Conservation (phyloP, 108 stramenopile species). For the Mediolabrus comicus region DNA sequence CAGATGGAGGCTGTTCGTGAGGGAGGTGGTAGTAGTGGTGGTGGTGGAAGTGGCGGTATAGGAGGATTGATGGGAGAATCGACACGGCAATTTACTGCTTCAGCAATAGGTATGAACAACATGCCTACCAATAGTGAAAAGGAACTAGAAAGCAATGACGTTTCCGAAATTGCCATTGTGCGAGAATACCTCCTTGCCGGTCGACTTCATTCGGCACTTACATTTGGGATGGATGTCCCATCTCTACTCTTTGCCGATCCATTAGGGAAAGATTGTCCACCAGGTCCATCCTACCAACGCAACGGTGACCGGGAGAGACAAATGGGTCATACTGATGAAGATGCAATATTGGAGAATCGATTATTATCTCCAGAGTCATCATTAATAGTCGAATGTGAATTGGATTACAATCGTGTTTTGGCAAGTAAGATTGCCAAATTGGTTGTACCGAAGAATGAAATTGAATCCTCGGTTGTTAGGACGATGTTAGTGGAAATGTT, state of each 20-base stretch:
- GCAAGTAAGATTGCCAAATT: slow-evolving; percentile 62
- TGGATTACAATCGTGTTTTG: slow-evolving; percentile 84
- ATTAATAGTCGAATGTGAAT: slow-evolving; percentile 70
- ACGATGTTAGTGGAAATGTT: slow-evolving; percentile 74
- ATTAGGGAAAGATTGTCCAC: slow-evolving; percentile 59
- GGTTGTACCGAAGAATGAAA: slow-evolving; percentile 59
- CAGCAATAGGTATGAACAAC: not conserved
- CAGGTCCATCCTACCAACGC: slow-evolving; percentile 25
- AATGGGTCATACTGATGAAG: slow-evolving; percentile 46
- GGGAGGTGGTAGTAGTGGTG: not conserved
- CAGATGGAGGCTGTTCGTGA: slow-evolving; percentile 16
- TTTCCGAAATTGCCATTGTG: slow-evolving; percentile 70
- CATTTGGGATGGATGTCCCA: slow-evolving; percentile 88
- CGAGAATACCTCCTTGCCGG: slow-evolving; percentile 77
- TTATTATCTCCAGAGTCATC: slow-evolving; percentile 51
- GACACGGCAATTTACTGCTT: not conserved
- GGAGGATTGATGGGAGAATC: not conserved
- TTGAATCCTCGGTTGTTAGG: slow-evolving; percentile 58
- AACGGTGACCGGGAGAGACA: slow-evolving; percentile 23
- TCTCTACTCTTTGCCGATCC: slow-evolving; percentile 83
- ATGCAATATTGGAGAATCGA: slow-evolving; percentile 64
- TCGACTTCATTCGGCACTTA: slow-evolving; percentile 73
- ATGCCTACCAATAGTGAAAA: not conserved
- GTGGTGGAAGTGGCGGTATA: not conserved
- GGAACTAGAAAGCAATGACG: slow-evolving; percentile 12